Evolutionary conservation across 306 rosid genomes (phyloP), one percentile per base, ranked within the genome.

Genomic region (Geum urbanum): DNA sequence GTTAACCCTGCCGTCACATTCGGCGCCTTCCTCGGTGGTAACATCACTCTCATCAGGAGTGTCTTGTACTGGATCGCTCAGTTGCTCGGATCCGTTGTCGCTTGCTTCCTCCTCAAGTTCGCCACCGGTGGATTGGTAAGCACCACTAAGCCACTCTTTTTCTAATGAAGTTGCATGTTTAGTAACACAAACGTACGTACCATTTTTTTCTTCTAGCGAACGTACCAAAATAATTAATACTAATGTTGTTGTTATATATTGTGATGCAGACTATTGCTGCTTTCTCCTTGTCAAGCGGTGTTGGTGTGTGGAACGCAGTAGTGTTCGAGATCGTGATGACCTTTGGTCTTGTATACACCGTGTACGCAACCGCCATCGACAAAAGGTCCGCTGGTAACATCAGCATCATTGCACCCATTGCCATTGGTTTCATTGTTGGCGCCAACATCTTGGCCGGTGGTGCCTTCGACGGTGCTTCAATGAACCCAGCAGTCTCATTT

Each of bases 401-500:
- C 37, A 88, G 91, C 55, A 84, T 66, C n/a, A 72, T 90, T 74
- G 96, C 96, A 59, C 95, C 96, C 45, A 77, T 87, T 46, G 96
- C 96, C 18, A 87, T 90, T 76, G 96, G 96, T 69, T 86, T 90
- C 80, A 86, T 86, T 24, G 96, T 90, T 52, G 96, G 88, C 13
- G 94, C 94, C 11, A 90, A 90, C 84, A 86, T 90, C 78, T 79
- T 90, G 70, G 89, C 85, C 59, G 96, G 91, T 39, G 94, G 96
- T 71, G 94, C 96, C 49, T 90, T 90, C 43, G 91, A 86, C 8
- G 96, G 96, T 39, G 96, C 88, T 13, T 90, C 96, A 62, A 87
- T 87, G 96, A 87, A 90, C 89, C 94, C 94, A 6, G 89, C 96
- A 13, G 96, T 87, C 6, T 87, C 96, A 27, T 90, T 90, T 57